Base-by-base conservation (phyloP, 306 rosid species). In the Castanea sativa region DNA sequence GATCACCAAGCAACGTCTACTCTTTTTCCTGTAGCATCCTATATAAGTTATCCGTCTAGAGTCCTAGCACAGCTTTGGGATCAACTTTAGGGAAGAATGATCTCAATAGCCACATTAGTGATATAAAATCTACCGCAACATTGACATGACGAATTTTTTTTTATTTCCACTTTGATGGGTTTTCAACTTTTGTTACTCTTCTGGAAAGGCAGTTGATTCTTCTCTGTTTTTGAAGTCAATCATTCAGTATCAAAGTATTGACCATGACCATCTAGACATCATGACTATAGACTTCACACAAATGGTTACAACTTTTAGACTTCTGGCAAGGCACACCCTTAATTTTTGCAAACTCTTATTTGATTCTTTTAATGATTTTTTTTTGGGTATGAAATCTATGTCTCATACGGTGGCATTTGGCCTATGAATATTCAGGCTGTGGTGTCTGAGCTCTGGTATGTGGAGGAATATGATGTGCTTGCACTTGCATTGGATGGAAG, bases 401-500 rank as follows among this genome's bases (percentile, higher is more conserved):
- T 63, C 53, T 63, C 53, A 49, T 49, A 12, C 15, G 19, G 30
- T 45, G 18, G 23, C 27, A 25, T 35, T 71, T 49, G 55, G 10
- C 69, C 27, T 81, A 10, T n/a, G 43, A 74, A 69, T 69, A 35
- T 86, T 0, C 90, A 93, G 99, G 99, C 93, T 14, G 84, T 73
- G 77, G 92, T 91, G 49, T 90, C 96, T 1, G 99, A 95, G 81
- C 87, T 95, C 45, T 95, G 98, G 99, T 95, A 95, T 73, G 99
- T 93, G 61, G 99, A 95, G 89, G 99, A 95, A 85, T 87, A 89
- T 49, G 94, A 95, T 33, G 83, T 95, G 71, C 91, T 95, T 73
- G 99, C 99, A 64, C 98, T 95, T 71, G 99, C 97, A 9, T 83
- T 95, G 79, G 83, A 95, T 75, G 99, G 99, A 79, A 91, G 92